A percentile compares a stretch with the other conserved stretches of the same genome.
Conservation (phyloP, 768 basidiomycete genomes). For the Brasilioporus rufonigricans region DNA sequence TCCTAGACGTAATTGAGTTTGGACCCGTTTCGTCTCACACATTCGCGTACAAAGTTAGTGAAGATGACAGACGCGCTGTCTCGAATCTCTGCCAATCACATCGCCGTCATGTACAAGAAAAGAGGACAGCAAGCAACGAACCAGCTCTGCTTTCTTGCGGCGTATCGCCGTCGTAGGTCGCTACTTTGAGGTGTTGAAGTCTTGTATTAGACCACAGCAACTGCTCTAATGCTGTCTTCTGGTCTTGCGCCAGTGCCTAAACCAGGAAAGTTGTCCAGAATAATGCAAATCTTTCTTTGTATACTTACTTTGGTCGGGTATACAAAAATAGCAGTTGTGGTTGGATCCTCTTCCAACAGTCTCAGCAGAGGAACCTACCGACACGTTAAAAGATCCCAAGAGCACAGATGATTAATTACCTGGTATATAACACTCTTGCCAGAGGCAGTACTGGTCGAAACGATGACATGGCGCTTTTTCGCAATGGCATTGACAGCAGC, state of each 20-base stretch:
- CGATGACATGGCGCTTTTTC: conserved; percentile 67
- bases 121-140: conserved; percentile 23
- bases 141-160: conserved; percentile 64
- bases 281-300: not conserved
- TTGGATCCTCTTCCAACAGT: conserved; percentile 58
- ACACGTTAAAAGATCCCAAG: not conserved
- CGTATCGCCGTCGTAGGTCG: conserved; percentile 89
- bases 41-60: conserved; percentile 74
- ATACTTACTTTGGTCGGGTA: conserved; percentile 79
- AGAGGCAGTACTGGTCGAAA: conserved; percentile 88
- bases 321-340: conserved; percentile 74
- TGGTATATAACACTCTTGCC: conserved; percentile 90
- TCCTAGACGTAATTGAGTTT: conserved; percentile 46
- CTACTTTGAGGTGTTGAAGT: conserved; percentile 61
- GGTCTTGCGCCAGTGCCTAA: conserved; percentile 88
- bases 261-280: not conserved
- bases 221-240: conserved; percentile 66
- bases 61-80: conserved; percentile 77
- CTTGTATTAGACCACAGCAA: conserved; percentile 58
- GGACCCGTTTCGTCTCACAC: not conserved
- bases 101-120: not conserved
- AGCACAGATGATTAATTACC: conserved; percentile 38
- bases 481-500: conserved; percentile 65
- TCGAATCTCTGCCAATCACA: conserved; percentile 52
- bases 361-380: conserved; percentile 66